A percentile compares a stretch with the other conserved stretches of the same genome.
Evolutionary conservation across 2,329 filamentous ascomycete genomes (phyloP).

Genomic region (Sporothrix curviconia): DNA sequence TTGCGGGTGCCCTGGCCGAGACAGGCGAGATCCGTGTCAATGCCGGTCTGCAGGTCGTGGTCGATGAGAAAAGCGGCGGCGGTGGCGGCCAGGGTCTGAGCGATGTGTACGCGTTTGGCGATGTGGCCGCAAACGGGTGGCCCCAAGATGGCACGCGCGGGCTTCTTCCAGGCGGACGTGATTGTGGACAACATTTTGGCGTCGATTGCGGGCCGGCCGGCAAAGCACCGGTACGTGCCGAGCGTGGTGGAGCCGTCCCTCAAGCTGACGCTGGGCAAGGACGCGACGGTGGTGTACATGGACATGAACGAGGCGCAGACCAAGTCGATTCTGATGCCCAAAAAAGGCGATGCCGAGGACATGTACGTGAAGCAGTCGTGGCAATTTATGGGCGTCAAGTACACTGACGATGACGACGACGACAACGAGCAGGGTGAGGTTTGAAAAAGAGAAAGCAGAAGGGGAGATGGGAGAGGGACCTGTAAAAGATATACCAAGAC

Average conservation of each 20-base stretch:
- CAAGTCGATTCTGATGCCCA: conserved; percentile 4
- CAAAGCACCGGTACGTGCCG: conserved; percentile 4
- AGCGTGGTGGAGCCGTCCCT: conserved; percentile 6
- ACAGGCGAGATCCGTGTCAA: conserved; percentile 48
- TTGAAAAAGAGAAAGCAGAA: background rate
- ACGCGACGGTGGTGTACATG: conserved; percentile 14
- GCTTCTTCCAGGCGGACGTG: conserved; percentile 41
- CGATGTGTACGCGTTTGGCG: conserved; percentile 57
- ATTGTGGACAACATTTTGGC: conserved; percentile 46
- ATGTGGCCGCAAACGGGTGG: conserved; percentile 50
- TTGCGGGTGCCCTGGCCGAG: conserved; percentile 37
- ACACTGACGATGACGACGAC: background rate
- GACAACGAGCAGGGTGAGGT: too few relatives aligned
- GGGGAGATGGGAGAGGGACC: background rate
- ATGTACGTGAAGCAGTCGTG: conserved; percentile 5
- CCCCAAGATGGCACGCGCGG: conserved; percentile 46
- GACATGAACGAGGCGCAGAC: background rate
- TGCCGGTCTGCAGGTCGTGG: conserved; percentile 48
- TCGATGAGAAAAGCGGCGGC: background rate
- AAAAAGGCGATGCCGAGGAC: conserved; percentile 9
- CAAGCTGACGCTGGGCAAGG: conserved; percentile 17
- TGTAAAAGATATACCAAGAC: background rate
- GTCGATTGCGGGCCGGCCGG: background rate
- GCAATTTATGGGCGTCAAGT: conserved; percentile 10
- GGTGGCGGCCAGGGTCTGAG: conserved; percentile 28